Percentiles rank a stretch among this genome's conserved stretches.
These are phyloP conservation scores for Astrocystis sublimbata DNA, from an alignment of 495 filamentous ascomycete species.

Conservation along the genomic window DNA sequence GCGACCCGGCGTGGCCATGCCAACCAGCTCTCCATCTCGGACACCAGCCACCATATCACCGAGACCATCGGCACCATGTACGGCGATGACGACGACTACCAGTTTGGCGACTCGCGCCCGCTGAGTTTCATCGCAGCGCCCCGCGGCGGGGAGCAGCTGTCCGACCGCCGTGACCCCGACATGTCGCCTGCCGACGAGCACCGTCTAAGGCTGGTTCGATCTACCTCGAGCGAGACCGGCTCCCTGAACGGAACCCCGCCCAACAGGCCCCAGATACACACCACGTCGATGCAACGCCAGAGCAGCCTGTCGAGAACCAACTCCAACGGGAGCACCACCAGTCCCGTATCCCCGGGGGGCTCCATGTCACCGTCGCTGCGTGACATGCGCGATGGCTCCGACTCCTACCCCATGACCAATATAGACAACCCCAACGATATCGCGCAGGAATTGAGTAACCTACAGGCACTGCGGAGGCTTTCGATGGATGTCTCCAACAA, in stretches of 20 bases:
- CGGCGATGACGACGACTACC: conserved; percentile 71
- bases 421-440: conserved; percentile 92
- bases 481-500: conserved; percentile 95
- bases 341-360: conserved; percentile 44
- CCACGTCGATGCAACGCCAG: conserved; percentile 48
- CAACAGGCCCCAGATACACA: conserved; percentile 42
- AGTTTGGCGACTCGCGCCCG: conserved; percentile 44
- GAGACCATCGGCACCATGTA: conserved; percentile 98
- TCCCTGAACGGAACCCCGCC: conserved; percentile 27
- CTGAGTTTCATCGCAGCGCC: conserved; percentile 48
- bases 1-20: conserved; percentile 56
- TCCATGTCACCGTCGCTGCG: conserved; percentile 55
- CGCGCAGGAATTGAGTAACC: conserved; percentile 90
- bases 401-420: conserved; percentile 82
- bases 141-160: conserved; percentile 40
- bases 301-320: conserved; percentile 39
- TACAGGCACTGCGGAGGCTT: conserved; percentile 94
- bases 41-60: conserved; percentile 89
- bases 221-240: conserved; percentile 43
- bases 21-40: conserved; percentile 58
- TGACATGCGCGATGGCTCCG: conserved; percentile 60
- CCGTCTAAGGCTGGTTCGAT: conserved; percentile 42
- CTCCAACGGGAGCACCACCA: conserved; percentile 44
- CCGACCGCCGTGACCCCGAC: conserved; percentile 24
- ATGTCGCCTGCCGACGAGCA: conserved; percentile 36